Base-by-base conservation (phyloP, 495 filamentous ascomycete genomes). In the Astrocystis sublimbata region DNA sequence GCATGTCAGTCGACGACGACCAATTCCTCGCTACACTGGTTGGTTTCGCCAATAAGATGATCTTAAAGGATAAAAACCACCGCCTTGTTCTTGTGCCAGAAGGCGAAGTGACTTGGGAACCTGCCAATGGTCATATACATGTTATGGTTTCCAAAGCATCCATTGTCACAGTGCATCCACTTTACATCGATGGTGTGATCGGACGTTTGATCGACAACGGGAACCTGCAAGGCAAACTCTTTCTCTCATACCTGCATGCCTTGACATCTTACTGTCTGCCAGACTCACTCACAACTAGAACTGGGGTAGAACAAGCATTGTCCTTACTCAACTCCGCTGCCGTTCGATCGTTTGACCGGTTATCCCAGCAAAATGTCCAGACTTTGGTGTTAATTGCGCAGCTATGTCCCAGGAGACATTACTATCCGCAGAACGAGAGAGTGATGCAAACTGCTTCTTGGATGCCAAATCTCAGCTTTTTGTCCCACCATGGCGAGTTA, bases 221-320 rank as follows among this genome's bases (percentile, higher is more conserved):
- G 0, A 82, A 76, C 23, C 52, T 88, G 2, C 74, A 80, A 15
- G 84, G 81, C 73, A 83, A 79, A 63, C 69, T 89, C 0, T 78
- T 76, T 52, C 64, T 84, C 9, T 78, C 74, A 38, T 85, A 84
- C 54, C 74, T 90, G 1, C 86, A 90, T 63, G 86, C 86, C 0
- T n/a, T 86, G 0, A 90, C 87, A 0, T 83, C 85, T 2, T 80
- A 76, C 52, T 82, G 77, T 45, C 61, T 89, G 1, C 79, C 83
- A 0, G 89, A 92, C 63, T 74, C 77, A 0, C 68, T 90, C 0
- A 87, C 84, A 0, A 58, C 65, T 0, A 76, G 71, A 26, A 90
- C 85, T 3, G 89, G 89, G 0, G 89, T 85, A 0, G 88, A 90
- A 60, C 76, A 88, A 64, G 78, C 82, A 0, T 66, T 90, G 1